Evolutionary conservation across 1,284 basidiomycete species (phyloP), one percentile per base, ranked within the genome.

Genomic region (Cryptococcus wingfieldii): DNA sequence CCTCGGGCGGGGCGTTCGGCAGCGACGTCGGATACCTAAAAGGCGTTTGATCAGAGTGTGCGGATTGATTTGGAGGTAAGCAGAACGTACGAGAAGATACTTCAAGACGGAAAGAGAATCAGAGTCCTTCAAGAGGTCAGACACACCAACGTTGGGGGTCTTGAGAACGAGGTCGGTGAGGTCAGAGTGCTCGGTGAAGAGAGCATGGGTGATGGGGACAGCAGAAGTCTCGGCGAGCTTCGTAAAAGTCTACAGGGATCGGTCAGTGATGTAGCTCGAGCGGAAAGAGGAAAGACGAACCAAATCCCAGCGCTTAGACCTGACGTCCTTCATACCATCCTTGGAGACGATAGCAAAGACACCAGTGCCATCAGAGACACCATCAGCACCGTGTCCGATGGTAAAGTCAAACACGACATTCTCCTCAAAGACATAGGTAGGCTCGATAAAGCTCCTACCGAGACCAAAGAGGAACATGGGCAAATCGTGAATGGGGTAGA

Each of bases 311-410:
- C 91, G 83, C 52, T 81, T 78, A 59, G 84, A 80, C 74, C 84
- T 86, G 67, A 90, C 81, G 31, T 79, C 78, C 58, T 81, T 77
- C 63, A 94, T 80, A 63, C 88, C 85, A 57, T 86, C 82, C 80
- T 94, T 94, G 44, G 83, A 81, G 31, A 92, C 85, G 47, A 93
- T 74, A 10, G 83, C 90, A 86, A 87, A 94, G 1, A 93, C 88
- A 68, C 90, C 91, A 54, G 85, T 38, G 68, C 77, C 62, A 78
- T 80, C 74, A 56, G 72, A 69, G n/a, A 72, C 59, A 7, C 72
- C 73, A 2, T 57, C 55, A 5, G 81, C 72, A 46, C 81, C 79
- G 28, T 82, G 71, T 0, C 82, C 80, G 57, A 94, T 82, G 56
- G 83, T 87, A 64, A 92, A 87, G 72, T 90, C 86, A 47, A 92